These are phyloP conservation scores for Aphanomyces cochlioides DNA, from an alignment of 352 stramenopile genomes.

Conservation along the genomic window DNA sequence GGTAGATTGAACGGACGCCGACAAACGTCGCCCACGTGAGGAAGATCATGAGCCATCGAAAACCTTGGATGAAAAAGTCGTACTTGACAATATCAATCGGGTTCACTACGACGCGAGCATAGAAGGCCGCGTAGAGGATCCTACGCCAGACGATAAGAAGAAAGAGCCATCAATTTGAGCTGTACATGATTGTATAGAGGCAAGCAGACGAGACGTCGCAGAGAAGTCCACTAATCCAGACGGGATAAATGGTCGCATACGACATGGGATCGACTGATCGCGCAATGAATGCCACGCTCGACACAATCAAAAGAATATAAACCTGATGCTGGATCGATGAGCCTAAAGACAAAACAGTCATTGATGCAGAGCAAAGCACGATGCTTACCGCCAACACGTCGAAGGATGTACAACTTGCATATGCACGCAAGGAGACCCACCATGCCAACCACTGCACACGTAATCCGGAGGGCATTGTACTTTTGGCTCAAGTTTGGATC, in stretches of 20 bases:
- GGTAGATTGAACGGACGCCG: not conserved
- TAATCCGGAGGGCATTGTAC: constrained; percentile 11
- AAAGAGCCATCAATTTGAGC: not conserved
- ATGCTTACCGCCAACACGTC: constrained; percentile 5
- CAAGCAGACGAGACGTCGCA: constrained; percentile 9
- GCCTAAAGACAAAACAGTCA: constrained; percentile 3
- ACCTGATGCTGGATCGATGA: constrained; percentile 20
- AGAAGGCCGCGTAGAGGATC: constrained; percentile 18
- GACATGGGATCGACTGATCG: constrained; percentile 9
- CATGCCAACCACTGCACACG: constrained; percentile 3
- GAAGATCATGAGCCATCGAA: constrained; percentile 2
- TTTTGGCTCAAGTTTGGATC: too few species aligned
- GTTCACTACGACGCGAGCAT: constrained; percentile 9
- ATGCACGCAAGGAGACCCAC: constrained; percentile 8
- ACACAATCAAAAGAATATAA: constrained; percentile 11
- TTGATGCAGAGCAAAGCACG: not conserved
- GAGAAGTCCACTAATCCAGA: not conserved
- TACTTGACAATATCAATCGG: not conserved
- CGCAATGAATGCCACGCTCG: constrained; percentile 16
- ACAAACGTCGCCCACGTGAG: constrained; percentile 25
- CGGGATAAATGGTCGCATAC: constrained; percentile 12
- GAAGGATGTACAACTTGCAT: constrained; percentile 7
- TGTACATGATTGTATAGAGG: constrained; percentile 26
- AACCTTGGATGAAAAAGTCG: constrained; percentile 16
- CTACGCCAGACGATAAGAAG: not conserved